phyloP scores from a whole-genome alignment of 805 yeast species.

The Osmozyma mogii region DNA sequence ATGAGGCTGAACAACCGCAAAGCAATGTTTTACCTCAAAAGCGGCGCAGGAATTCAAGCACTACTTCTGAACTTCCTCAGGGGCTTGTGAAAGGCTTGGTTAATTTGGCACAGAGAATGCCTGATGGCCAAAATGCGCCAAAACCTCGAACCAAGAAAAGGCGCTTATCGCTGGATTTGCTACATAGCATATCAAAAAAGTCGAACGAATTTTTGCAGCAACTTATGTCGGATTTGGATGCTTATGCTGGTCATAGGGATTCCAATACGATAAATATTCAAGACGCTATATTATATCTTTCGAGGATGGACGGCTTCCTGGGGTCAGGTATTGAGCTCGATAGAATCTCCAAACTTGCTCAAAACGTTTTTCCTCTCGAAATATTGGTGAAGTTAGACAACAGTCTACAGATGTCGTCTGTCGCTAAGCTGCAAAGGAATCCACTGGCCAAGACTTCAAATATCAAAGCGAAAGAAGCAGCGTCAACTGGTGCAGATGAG shows the following conservation, averaged over 20 bases:
- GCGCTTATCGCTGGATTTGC: conserved; percentile 8
- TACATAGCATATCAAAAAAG: conserved; percentile 17
- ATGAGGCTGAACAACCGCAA: too few relatives aligned
- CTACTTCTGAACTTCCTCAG: background rate
- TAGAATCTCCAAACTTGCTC: conserved; percentile 25
- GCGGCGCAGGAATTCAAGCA: background rate
- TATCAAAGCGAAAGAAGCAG: too few relatives aligned
- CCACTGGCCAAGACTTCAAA: too few relatives aligned
- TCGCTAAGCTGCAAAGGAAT: too few relatives aligned
- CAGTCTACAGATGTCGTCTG: conserved; percentile 15
- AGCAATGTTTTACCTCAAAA: background rate
- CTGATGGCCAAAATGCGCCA: background rate
- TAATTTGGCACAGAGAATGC: conserved; percentile 9
- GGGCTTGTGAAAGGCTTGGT: conserved; percentile 8
- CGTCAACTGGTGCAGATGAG: too few relatives aligned
- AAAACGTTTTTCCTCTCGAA: conserved; percentile 29
- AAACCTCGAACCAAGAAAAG: conserved; percentile 3
- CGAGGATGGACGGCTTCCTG: too few relatives aligned
- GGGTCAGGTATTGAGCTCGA: conserved; percentile 13
- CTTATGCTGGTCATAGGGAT: conserved; percentile 28
- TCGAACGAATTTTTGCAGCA: conserved; percentile 24
- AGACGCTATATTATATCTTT: conserved; percentile 29
- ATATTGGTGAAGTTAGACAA: conserved; percentile 24
- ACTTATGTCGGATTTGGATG: conserved; percentile 25
- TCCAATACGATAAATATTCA: conserved; percentile 21